Evolutionary conservation across 106 monocot genomes (phyloP).

Genomic region (Dendrobium catenatum): DNA sequence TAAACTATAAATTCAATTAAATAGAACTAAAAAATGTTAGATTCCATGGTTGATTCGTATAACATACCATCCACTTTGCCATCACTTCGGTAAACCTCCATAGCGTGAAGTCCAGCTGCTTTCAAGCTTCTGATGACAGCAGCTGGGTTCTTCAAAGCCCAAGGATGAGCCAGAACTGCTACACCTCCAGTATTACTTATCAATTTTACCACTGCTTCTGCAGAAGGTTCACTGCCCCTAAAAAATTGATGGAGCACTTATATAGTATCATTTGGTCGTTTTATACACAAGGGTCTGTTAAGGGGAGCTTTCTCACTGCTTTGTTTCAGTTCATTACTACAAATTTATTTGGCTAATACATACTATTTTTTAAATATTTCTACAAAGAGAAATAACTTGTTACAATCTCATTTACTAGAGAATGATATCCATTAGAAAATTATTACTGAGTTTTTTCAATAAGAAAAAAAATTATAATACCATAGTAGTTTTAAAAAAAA

Average conservation of each 20-base stretch:
- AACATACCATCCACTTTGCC: constrained; percentile 71
- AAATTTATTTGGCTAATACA: too few relatives aligned
- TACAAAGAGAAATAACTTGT: too few relatives aligned
- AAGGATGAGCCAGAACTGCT: constrained; percentile 84
- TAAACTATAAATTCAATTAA: not conserved
- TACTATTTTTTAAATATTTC: too few relatives aligned
- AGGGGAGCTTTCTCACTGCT: too few relatives aligned
- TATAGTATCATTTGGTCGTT: not conserved
- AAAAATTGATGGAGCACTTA: not conserved
- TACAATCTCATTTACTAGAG: too few relatives aligned
- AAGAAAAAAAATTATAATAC: too few relatives aligned
- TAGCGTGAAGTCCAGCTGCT: constrained; percentile 71
- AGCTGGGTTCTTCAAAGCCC: constrained; percentile 74
- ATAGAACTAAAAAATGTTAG: not conserved
- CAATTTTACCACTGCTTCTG: constrained; percentile 64
- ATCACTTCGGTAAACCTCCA: constrained; percentile 85
- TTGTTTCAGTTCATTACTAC: too few relatives aligned
- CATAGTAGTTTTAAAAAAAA: too few relatives aligned
- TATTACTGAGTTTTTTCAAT: too few relatives aligned
- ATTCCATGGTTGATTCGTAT: not conserved
- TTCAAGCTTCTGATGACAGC: constrained; percentile 55
- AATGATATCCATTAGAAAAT: too few relatives aligned
- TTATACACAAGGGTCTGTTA: not conserved
- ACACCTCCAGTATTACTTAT: constrained; percentile 74
- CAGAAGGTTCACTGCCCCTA: constrained; percentile 71